phyloP scores from a whole-genome alignment of 495 filamentous ascomycete species.

The Entonaema liquescens region DNA sequence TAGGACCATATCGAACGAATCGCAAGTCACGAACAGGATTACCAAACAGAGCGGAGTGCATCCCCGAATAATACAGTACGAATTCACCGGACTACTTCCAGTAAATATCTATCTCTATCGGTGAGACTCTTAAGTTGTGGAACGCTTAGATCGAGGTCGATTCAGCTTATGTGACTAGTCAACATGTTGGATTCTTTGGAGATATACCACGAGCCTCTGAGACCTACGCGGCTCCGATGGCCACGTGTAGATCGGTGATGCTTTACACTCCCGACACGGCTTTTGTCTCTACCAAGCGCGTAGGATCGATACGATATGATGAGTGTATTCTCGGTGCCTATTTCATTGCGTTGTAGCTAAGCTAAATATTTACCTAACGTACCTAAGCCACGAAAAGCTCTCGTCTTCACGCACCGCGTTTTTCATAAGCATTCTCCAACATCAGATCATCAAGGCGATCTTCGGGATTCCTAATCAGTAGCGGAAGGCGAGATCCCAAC shows the following conservation, averaged over 20 bases:
- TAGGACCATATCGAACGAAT: background rate
- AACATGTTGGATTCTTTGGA: slow-evolving; percentile 1
- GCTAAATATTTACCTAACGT: no score
- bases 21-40: background rate
- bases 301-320: background rate
- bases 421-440: background rate
- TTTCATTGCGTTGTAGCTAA: no score
- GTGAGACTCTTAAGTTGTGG: background rate
- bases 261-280: slow-evolving; percentile 8
- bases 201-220: background rate
- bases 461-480: background rate
- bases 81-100: background rate
- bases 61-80: background rate
- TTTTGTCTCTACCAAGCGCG: background rate
- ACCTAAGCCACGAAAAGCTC: background rate
- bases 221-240: slow-evolving; percentile 2
- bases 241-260: slow-evolving; percentile 30
- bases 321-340: background rate
- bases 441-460: background rate
- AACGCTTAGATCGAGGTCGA: background rate
- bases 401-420: background rate
- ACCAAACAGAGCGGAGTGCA: background rate
- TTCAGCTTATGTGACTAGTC: slow-evolving; percentile 9
- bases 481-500: background rate
- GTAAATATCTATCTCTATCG: background rate